These are phyloP conservation scores for Pilatotrama ljubarskyi DNA, from an alignment of 768 basidiomycete genomes.

Conservation along the genomic window DNA sequence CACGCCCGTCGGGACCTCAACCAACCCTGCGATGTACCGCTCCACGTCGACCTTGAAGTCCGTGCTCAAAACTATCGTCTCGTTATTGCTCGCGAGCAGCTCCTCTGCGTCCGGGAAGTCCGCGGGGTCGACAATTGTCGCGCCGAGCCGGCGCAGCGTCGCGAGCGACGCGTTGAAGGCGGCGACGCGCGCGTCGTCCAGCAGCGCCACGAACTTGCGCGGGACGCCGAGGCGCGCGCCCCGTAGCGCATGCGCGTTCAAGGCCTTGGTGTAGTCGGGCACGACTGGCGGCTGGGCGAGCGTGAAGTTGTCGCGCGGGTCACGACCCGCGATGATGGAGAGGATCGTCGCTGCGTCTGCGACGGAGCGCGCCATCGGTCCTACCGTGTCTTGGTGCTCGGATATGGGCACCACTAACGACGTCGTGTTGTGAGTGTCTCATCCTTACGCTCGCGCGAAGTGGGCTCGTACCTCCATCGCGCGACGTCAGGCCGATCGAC, in stretches of 20 bases:
- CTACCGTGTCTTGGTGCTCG: conserved; percentile 39
- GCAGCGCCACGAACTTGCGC: conserved; percentile 44
- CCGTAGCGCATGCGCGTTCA: conserved; percentile 46
- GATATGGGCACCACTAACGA: conserved; percentile 45
- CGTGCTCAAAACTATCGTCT: conserved; percentile 51
- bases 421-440: no score
- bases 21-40: conserved; percentile 46
- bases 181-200: conserved; percentile 44
- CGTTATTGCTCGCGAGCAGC: conserved; percentile 44
- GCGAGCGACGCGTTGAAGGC: conserved; percentile 43
- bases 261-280: conserved; percentile 56
- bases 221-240: conserved; percentile 50
- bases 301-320: conserved; percentile 44
- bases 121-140: conserved; percentile 60
- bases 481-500: conserved; percentile 37
- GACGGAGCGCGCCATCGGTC: conserved; percentile 38
- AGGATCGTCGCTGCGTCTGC: conserved; percentile 38
- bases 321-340: conserved; percentile 44
- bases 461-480: conserved; percentile 34
- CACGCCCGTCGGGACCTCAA: conserved; percentile 57
- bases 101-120: conserved; percentile 58
- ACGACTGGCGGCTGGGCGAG: conserved; percentile 45
- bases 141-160: conserved; percentile 40
- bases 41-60: conserved; percentile 66
- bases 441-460: neutral